Conservation (phyloP, 805 yeast genomes). For the Kodamaea kakaduensis region DNA sequence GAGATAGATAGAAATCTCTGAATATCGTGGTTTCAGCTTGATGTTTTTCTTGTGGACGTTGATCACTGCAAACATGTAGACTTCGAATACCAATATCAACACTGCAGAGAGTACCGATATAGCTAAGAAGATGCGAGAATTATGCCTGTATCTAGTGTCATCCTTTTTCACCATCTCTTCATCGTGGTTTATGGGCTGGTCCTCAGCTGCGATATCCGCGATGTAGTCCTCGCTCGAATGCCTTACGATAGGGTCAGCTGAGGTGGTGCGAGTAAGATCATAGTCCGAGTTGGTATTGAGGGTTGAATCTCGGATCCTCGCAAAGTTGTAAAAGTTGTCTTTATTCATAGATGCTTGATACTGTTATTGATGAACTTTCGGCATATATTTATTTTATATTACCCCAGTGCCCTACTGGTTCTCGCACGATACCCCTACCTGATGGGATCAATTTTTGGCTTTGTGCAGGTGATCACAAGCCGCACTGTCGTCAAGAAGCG, state of each 20-base stretch:
- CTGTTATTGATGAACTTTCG: no score
- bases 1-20: constrained; percentile 37
- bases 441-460: no score
- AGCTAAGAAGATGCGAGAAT: constrained; percentile 19
- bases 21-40: constrained; percentile 17
- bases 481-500: no score
- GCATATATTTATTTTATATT: no score
- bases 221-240: not conserved
- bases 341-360: not conserved
- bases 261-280: constrained; percentile 1
- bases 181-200: not conserved
- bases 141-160: constrained; percentile 8
- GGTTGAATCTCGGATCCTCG: constrained; percentile 7
- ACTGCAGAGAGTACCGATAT: constrained; percentile 33
- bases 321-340: constrained; percentile 9
- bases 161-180: constrained; percentile 7
- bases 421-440: no score
- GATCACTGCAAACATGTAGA: constrained; percentile 37
- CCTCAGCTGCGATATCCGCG: not conserved
- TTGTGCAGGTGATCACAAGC: no score
- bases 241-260: not conserved
- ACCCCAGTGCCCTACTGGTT: no score
- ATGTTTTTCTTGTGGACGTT: constrained; percentile 26
- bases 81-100: constrained; percentile 33
- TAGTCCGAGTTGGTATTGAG: not conserved